Base-by-base conservation (phyloP, 306 rosid species). In the Canavalia gladiata region DNA sequence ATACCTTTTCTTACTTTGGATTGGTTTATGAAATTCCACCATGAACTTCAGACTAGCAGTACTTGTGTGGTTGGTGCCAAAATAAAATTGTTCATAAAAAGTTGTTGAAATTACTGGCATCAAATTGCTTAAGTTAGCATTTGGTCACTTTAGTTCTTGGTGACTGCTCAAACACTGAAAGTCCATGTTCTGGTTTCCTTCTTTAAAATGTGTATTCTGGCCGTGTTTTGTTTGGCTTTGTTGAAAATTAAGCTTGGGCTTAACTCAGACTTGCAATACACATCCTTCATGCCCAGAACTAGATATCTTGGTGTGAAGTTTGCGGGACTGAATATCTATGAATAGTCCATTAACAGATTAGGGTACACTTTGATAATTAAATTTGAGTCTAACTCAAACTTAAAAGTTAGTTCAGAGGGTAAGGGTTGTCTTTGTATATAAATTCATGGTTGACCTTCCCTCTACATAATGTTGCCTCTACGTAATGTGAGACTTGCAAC, bases 61-160 rank as follows among this genome's bases (percentile, higher is more conserved):
- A 34, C 69, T 77, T 54, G 29, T 57, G 39, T 59, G 58, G 51
- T 67, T 46, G 41, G 73, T 66, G 3, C 29, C 46, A 66, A 84
- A 78, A 51, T 78, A 9, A 72, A 50, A 1, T 31, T 55, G 34
- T 72, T 46, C 28, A 54, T 46, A 3, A 37, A 71, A 75, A 7
- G 3, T 35, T 13, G 73, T 25, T 77, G 54, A 57, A 47, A 4
- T 28, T 37, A 46, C 60, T 47, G 7, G 10, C 72, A 34, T 42
- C 50, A 43, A 63, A 47, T 10, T 35, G 65, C 72, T 45, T 1
- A 39, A 60, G 56, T 9, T 63, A 37, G 63, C 63, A n/a, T 59
- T 73, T 1, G 4, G 37, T 47, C 58, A 52, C 25, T 62, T 76
- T 59, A 65, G 47, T 63, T 63, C 8, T 75, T 5, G 34, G 41